phyloP scores from a whole-genome alignment of 106 monocot species.

The Apostasia shenzhenica region DNA sequence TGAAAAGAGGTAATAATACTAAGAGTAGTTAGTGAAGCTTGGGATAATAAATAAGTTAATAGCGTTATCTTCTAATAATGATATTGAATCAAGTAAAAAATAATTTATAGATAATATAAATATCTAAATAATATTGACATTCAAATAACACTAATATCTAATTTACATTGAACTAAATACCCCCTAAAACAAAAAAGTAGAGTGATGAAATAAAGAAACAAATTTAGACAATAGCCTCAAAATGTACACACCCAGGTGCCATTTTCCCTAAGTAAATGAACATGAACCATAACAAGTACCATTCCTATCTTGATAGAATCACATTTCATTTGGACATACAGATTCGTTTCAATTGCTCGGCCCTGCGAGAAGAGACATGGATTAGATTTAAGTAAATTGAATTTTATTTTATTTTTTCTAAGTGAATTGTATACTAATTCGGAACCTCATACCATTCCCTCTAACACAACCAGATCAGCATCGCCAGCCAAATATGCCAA shows the following conservation, averaged over 20 bases:
- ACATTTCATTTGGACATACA: constrained; percentile 82
- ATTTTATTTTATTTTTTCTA: not conserved
- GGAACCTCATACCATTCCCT: constrained; percentile 70
- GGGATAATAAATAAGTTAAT: no score
- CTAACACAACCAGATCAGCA: constrained; percentile 86
- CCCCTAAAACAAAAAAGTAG: no score
- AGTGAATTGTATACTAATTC: not conserved
- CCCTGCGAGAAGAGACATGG: constrained; percentile 33
- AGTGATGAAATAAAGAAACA: no score
- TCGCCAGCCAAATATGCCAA: constrained; percentile 78
- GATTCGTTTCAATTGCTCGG: constrained; percentile 68
- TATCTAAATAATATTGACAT: no score
- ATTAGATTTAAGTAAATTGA: not conserved
- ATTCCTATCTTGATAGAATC: constrained; percentile 98
- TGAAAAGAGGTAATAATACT: no score
- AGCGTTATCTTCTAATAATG: no score
- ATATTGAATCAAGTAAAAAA: no score
- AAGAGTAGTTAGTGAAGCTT: no score
- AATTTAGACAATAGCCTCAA: no score
- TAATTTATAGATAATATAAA: no score
- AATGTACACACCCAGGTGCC: not conserved
- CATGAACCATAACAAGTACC: constrained; percentile 31
- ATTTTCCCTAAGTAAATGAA: not conserved
- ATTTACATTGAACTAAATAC: no score
- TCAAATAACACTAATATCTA: no score